Conservation (phyloP, 2,329 filamentous ascomycete genomes). For the Fusarium sulawesiense region DNA sequence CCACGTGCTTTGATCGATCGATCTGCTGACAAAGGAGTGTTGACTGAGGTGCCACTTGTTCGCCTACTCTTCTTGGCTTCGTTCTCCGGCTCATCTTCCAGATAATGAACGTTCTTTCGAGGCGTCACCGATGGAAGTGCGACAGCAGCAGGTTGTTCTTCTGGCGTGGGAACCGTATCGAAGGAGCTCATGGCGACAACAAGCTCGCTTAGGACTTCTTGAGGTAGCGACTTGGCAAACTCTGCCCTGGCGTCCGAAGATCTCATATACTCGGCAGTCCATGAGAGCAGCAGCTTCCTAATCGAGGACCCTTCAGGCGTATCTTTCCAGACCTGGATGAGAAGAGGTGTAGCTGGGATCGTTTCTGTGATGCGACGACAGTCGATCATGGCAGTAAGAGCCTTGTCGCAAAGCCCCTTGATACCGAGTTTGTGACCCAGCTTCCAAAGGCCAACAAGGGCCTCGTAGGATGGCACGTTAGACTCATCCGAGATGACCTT, state of each 20-base stretch:
- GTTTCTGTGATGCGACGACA: constrained; percentile 62
- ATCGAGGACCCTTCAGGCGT: constrained; percentile 71
- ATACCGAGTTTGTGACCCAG: constrained; percentile 64
- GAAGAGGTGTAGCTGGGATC: constrained; percentile 68
- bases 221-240: constrained; percentile 70
- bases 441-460: constrained; percentile 67
- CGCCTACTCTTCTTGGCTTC: constrained; percentile 60
- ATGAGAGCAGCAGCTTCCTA: constrained; percentile 67
- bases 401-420: constrained; percentile 66
- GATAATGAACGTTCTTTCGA: constrained; percentile 62
- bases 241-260: constrained; percentile 66
- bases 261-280: constrained; percentile 73
- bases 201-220: constrained; percentile 71
- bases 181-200: constrained; percentile 71
- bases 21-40: constrained; percentile 26
- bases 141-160: constrained; percentile 31
- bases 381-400: constrained; percentile 68
- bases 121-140: constrained; percentile 37
- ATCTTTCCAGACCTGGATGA: constrained; percentile 71
- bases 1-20: constrained; percentile 48
- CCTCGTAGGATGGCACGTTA: constrained; percentile 63
- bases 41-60: constrained; percentile 41
- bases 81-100: constrained; percentile 58
- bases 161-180: constrained; percentile 54
- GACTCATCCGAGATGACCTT: constrained; percentile 57